Evolutionary conservation across 192 early-diverging fungal genomes (phyloP), one percentile per base, ranked within the genome.

Genomic region (Entomortierella parvispora): DNA sequence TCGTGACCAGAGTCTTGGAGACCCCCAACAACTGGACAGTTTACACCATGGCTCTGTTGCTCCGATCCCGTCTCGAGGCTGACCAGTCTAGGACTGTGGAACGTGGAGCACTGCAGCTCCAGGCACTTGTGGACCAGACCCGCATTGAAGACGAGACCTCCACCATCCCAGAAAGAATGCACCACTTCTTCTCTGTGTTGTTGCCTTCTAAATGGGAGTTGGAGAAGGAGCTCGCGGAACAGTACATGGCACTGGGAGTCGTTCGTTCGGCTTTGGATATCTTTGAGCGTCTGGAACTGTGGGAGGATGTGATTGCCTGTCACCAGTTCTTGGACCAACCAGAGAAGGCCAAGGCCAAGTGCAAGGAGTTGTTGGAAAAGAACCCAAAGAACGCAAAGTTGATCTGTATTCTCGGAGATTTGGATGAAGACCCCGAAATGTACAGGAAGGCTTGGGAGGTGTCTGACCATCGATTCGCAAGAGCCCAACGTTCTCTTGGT

Each of bases 11-110:
- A 48, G 95, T 98, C 9, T 80, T 98, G 46, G 92, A 94, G 65
- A 93, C 96, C 62, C 87, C 95, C 53, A 95, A 94, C 83, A 99
- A 99, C 84, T 99, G 97, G 97, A 95, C 93, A 79, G 93, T 99
- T 17, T 91, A 97, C 84, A 96, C 98, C 28, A 96, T 97, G 95
- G 97, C 86, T 9, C 82, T 99, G 23, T 80, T 99, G 48, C 80
- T 97, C 47, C 89, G 97, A 10, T 94, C 95, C 15, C 93, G 97
- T 31, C 88, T 99, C 37, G 98, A 99, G 81, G 70, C 91, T 22
- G 69, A 88, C 34, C 93, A 94, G 62, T 86, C 91, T 18, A 87
- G 97, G 40, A 99, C 96, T 0, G 93, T 94, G 0, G 94, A 98
- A 79, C 92, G 98, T 42, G 84, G 93, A 10, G 89, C 85, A 1